Evolutionary conservation across 2,329 filamentous ascomycete genomes (phyloP).

Genomic region (Scedosporium boydii): DNA sequence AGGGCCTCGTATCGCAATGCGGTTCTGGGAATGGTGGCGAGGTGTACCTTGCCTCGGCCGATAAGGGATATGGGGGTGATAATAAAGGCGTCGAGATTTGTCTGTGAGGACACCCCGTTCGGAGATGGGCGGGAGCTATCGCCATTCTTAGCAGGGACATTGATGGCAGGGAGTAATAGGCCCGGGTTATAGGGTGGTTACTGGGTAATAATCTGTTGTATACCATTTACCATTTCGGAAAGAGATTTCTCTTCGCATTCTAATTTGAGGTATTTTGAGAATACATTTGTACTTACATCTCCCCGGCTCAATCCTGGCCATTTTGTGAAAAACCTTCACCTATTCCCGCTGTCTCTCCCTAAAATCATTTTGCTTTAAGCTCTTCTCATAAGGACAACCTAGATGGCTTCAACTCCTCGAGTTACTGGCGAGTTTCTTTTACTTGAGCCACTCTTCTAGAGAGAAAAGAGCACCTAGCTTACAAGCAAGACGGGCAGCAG

Average conservation of each 20-base stretch:
- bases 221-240: not conserved
- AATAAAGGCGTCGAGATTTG: conserved; percentile 2
- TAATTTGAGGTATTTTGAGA: not conserved
- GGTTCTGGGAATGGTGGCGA: not conserved
- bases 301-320: not conserved
- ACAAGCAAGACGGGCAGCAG: too few species aligned
- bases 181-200: not conserved
- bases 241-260: not conserved
- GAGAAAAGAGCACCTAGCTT: too few species aligned
- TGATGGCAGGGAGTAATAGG: not conserved
- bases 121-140: too few species aligned
- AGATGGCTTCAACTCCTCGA: too few species aligned
- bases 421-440: too few species aligned
- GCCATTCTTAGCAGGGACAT: too few species aligned
- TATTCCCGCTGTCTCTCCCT: too few species aligned
- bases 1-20: not conserved
- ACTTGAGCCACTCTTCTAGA: too few species aligned
- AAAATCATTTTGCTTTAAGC: too few species aligned
- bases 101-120: not conserved
- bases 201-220: not conserved
- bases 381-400: too few species aligned
- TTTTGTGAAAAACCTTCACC: not conserved
- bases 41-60: not conserved
- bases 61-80: conserved; percentile 4
- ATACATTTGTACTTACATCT: not conserved